Conservation (phyloP, 768 basidiomycete species). For the Podaxis sp. region DNA sequence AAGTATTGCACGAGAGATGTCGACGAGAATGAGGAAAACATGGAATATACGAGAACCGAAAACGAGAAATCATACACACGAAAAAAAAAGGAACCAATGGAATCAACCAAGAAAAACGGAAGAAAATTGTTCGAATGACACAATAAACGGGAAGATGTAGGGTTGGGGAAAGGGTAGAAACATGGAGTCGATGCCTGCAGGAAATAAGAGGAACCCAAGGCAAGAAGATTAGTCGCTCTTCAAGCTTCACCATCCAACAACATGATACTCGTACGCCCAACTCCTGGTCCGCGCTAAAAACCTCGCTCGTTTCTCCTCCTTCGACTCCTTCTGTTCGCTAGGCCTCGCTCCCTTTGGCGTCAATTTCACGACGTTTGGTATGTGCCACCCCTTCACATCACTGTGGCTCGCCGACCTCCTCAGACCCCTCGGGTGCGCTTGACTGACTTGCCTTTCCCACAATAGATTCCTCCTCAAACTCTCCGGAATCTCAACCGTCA, state of each 20-base stretch:
- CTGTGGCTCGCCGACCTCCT: conserved; percentile 31
- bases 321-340: conserved; percentile 26
- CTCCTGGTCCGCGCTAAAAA: conserved; percentile 62
- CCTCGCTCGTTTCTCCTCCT: conserved; percentile 39
- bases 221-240: neutral
- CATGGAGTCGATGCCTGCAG: neutral
- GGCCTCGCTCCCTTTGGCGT: conserved; percentile 33
- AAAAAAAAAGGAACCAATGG: neutral
- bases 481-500: conserved; percentile 83
- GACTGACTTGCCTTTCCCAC: conserved; percentile 73
- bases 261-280: conserved; percentile 70
- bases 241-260: conserved; percentile 53
- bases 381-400: conserved; percentile 29
- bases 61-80: conserved; percentile 1
- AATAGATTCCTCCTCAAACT: conserved; percentile 77
- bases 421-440: conserved; percentile 44
- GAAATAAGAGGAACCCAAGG: neutral
- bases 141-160: neutral
- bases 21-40: conserved; percentile 15
- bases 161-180: conserved; percentile 11
- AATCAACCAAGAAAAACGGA: conserved; percentile 15
- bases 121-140: conserved; percentile 9
- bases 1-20: conserved; percentile 13
- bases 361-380: conserved; percentile 42
- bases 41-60: conserved; percentile 8